A percentile compares a stretch with the other conserved stretches of the same genome.
Evolutionary conservation across 331 rosid genomes (phyloP).

Genomic region (Malus hybrid): DNA sequence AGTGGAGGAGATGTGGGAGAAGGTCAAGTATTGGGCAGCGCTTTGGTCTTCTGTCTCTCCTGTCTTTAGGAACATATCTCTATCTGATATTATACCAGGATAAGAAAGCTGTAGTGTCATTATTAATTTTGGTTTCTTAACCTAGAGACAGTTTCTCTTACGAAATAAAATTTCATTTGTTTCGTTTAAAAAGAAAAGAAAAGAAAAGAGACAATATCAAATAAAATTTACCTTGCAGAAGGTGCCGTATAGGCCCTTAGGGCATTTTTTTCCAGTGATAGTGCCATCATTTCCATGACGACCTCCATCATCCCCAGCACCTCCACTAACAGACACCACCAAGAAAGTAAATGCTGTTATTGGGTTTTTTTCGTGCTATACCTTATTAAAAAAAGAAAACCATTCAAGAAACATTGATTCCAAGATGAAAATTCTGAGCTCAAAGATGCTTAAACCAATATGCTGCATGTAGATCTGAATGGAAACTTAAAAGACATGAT

Average conservation of each 20-base stretch:
- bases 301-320: constrained; percentile 78
- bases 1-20: too few relatives aligned
- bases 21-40: too few relatives aligned
- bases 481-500: background rate
- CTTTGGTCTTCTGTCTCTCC: too few relatives aligned
- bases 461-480: background rate
- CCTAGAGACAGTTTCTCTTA: too few relatives aligned
- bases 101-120: too few relatives aligned
- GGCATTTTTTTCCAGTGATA: constrained; percentile 84
- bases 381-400: background rate
- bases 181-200: too few relatives aligned
- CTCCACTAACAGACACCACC: constrained; percentile 65
- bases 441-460: background rate
- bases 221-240: constrained; percentile 67
- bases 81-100: too few relatives aligned
- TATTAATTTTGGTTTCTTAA: too few relatives aligned
- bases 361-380: background rate
- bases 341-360: constrained; percentile 14
- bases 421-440: background rate
- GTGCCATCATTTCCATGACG: constrained; percentile 68
- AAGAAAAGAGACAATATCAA: background rate
- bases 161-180: too few relatives aligned
- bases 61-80: too few relatives aligned
- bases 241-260: constrained; percentile 84
- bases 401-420: background rate